Evolutionary conservation across 768 basidiomycete species (phyloP).

Genomic region (Amanita molliuscula): DNA sequence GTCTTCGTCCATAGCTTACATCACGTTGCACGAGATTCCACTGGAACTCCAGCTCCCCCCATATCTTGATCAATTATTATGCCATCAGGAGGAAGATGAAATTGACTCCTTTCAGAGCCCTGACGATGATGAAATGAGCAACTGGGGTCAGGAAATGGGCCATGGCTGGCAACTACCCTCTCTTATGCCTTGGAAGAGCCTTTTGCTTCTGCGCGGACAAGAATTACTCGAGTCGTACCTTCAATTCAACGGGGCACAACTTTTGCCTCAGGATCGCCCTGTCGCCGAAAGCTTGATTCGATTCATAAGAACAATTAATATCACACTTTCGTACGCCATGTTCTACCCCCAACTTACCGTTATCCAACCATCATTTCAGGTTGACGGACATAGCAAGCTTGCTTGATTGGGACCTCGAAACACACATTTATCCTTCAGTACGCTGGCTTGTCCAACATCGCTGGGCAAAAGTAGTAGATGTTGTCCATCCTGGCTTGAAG

Average conservation of each 20-base stretch:
- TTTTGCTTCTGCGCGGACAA: constrained; percentile 62
- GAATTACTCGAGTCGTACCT: constrained; percentile 48
- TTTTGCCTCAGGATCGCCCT: constrained; percentile 52
- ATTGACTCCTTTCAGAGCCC: constrained; percentile 37
- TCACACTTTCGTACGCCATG: constrained; percentile 60
- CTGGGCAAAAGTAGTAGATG: constrained; percentile 82
- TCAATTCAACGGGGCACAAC: constrained; percentile 47
- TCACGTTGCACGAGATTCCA: constrained; percentile 69
- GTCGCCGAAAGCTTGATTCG: constrained; percentile 64
- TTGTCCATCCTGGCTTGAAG: constrained; percentile 68
- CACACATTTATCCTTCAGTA: constrained; percentile 83
- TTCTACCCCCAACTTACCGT: neutral
- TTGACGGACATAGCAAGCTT: constrained; percentile 72
- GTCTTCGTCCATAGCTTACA: constrained; percentile 61
- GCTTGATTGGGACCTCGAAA: constrained; percentile 75
- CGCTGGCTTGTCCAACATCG: constrained; percentile 87
- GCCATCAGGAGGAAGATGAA: constrained; percentile 51
- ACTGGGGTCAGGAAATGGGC: constrained; percentile 62
- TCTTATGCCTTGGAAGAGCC: constrained; percentile 86
- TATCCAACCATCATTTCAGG: constrained; percentile 21
- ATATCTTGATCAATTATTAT: constrained; percentile 60
- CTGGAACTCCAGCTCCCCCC: constrained; percentile 85
- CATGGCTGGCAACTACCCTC: constrained; percentile 66
- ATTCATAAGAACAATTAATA: constrained; percentile 64
- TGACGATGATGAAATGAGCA: constrained; percentile 39